A percentile compares a stretch with the other conserved stretches of the same genome.
Evolutionary conservation across 2,329 filamentous ascomycete genomes (phyloP).

Genomic region (Microdochium bolleyi): DNA sequence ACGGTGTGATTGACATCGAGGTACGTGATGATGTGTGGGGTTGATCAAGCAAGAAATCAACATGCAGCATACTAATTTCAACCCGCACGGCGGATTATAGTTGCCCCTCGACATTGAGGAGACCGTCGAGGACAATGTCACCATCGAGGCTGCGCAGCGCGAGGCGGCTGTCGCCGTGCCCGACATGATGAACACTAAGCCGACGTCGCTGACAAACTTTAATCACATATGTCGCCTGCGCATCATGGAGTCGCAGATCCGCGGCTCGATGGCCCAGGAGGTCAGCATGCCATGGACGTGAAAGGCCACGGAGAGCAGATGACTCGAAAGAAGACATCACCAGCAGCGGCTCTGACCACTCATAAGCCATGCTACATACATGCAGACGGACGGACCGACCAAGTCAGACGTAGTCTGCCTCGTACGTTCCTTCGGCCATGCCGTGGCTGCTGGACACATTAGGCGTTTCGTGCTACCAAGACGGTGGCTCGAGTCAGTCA

Average conservation of each 20-base stretch:
- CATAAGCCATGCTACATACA: no score
- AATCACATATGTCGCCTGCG: slow-evolving; percentile 11
- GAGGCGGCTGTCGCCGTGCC: slow-evolving; percentile 1
- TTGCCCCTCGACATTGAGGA: slow-evolving; percentile 19
- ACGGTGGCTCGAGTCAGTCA: no score
- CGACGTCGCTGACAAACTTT: slow-evolving; percentile 17
- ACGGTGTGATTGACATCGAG: slow-evolving; percentile 17
- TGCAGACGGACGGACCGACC: no score
- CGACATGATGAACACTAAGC: slow-evolving; percentile 7
- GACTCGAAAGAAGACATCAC: neutral
- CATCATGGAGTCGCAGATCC: slow-evolving; percentile 10
- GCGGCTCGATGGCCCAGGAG: neutral
- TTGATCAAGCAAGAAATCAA: neutral
- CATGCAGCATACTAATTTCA: no score
- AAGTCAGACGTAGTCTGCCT: no score
- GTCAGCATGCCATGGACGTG: neutral
- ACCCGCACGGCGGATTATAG: neutral
- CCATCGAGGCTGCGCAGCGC: slow-evolving; percentile 3
- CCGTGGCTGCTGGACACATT: no score
- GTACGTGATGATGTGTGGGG: slow-evolving; percentile 1
- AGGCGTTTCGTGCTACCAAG: no score
- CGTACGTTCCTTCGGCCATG: no score
- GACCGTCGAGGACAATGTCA: slow-evolving; percentile 7
- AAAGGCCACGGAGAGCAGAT: neutral
- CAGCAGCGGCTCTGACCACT: neutral